Evolutionary conservation across 495 filamentous ascomycete genomes (phyloP).

Genomic region (Penicillium paxilli): DNA sequence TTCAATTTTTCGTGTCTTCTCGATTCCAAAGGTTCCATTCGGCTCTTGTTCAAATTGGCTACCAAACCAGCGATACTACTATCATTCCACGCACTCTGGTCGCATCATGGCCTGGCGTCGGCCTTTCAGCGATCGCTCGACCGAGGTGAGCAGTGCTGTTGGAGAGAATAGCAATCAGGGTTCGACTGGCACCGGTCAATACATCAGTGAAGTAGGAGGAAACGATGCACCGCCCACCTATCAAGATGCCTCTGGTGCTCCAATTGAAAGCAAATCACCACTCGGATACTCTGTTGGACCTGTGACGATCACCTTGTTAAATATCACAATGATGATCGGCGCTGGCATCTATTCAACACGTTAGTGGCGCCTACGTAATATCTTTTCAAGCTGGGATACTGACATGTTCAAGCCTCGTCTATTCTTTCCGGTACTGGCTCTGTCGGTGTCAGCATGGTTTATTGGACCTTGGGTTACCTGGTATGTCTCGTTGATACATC

Average conservation of each 20-base stretch:
- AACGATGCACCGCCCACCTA: conserved; percentile 50
- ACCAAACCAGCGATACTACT: too few relatives aligned
- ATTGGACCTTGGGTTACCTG: conserved; percentile 42
- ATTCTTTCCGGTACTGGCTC: conserved; percentile 52
- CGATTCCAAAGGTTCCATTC: too few relatives aligned
- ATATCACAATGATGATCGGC: conserved; percentile 58
- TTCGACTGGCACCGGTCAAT: conserved; percentile 11
- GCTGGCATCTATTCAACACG: conserved; percentile 57
- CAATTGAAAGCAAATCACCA: conserved; percentile 51
- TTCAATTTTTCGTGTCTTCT: too few relatives aligned
- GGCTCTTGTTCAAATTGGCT: too few relatives aligned
- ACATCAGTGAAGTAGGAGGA: conserved; percentile 42
- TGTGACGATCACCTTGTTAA: conserved; percentile 54
- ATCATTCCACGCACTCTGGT: too few relatives aligned
- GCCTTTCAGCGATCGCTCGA: not conserved
- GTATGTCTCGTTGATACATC: not conserved
- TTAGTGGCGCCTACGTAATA: not conserved
- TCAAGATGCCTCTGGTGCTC: conserved; percentile 55
- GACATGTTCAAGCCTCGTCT: conserved; percentile 35
- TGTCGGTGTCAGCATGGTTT: conserved; percentile 51
- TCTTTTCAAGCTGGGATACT: not conserved
- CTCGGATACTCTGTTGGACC: conserved; percentile 54
- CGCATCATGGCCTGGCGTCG: not conserved
- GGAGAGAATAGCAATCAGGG: not conserved
- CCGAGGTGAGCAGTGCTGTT: not conserved